Percentiles rank a stretch among this genome's conserved stretches.
These are phyloP conservation scores for Avena sativa DNA, from an alignment of 176 grass and related monocot genomes.

Conservation along the genomic window DNA sequence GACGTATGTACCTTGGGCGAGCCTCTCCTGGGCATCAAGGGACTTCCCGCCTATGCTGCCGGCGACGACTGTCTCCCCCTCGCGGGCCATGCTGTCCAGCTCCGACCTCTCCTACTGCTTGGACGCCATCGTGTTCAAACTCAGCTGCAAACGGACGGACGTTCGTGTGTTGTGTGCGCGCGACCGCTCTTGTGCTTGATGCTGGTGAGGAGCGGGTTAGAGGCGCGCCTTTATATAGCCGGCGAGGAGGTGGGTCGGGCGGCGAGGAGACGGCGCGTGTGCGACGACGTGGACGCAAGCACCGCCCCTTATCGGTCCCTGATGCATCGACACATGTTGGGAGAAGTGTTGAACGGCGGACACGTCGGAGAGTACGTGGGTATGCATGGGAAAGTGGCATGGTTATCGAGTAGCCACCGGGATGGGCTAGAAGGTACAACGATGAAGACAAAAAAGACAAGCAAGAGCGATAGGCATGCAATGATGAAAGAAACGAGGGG, in stretches of 20 bases:
- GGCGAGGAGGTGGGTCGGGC: neutral
- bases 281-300: constrained; percentile 39
- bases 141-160: neutral
- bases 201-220: neutral
- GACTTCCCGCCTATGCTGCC: constrained; percentile 73
- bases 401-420: no score
- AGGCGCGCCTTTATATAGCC: neutral
- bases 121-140: constrained; percentile 43
- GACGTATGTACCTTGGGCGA: constrained; percentile 56
- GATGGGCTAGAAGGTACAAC: no score
- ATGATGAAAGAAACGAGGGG: no score
- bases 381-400: no score
- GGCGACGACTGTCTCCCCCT: constrained; percentile 67
- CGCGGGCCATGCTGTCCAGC: neutral
- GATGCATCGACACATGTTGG: neutral
- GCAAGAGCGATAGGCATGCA: no score
- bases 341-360: neutral
- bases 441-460: no score
- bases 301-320: neutral
- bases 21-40: constrained; percentile 63
- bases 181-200: neutral
- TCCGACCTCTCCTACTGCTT: no score
- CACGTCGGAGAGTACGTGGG: no score
- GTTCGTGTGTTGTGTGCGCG: no score
- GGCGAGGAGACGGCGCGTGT: constrained; percentile 30